Evolutionary conservation across 2,329 filamentous ascomycete species (phyloP).

Genomic region (Beauveria sp.): DNA sequence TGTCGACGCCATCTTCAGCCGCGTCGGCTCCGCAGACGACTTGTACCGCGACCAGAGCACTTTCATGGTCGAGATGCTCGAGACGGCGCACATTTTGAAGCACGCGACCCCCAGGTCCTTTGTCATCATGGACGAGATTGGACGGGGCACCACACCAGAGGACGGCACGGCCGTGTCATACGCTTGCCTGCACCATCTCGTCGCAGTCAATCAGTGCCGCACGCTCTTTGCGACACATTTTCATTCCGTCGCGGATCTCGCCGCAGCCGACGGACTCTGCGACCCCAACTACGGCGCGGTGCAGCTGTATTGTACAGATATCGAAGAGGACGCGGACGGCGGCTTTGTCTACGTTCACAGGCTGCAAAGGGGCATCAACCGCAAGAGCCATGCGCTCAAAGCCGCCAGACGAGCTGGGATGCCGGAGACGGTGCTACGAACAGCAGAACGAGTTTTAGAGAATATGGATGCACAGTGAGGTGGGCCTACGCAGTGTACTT

Average conservation of each 20-base stretch:
- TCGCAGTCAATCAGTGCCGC: constrained; percentile 67
- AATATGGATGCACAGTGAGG: neutral
- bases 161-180: constrained; percentile 88
- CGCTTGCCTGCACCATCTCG: constrained; percentile 78
- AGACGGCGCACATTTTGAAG: constrained; percentile 84
- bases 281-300: constrained; percentile 35
- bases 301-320: constrained; percentile 81
- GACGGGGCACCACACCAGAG: constrained; percentile 85
- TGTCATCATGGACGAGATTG: constrained; percentile 98
- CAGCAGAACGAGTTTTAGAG: constrained; percentile 54
- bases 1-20: constrained; percentile 93
- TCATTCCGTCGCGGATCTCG: constrained; percentile 75
- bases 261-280: constrained; percentile 41
- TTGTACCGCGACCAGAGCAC: constrained; percentile 93
- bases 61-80: constrained; percentile 99
- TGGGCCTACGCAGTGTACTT: neutral
- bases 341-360: constrained; percentile 84
- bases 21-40: constrained; percentile 89
- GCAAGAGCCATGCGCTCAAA: constrained; percentile 83
- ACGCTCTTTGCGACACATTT: constrained; percentile 95
- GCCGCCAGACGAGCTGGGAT: constrained; percentile 84
- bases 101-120: constrained; percentile 78
- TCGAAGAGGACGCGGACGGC: constrained; percentile 62
- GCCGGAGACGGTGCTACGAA: constrained; percentile 61
- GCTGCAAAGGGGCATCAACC: constrained; percentile 74